Conservation (phyloP, 1,139 yeast species). For the Saccharomyces hybrid region DNA sequence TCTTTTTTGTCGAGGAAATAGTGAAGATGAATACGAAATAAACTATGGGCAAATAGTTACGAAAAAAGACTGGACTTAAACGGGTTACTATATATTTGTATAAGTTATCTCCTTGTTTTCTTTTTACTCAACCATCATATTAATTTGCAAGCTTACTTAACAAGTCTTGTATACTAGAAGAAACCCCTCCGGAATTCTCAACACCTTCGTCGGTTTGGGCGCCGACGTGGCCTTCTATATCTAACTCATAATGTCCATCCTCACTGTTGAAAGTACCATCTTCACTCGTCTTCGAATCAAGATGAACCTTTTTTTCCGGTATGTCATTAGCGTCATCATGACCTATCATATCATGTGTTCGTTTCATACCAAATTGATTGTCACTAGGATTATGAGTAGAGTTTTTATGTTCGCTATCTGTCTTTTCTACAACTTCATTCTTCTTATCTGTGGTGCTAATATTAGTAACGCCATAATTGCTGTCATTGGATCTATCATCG, state of each 20-base stretch:
- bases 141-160: conserved; percentile 30
- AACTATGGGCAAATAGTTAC: neutral
- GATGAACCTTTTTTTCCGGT: neutral
- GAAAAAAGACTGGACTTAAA: neutral
- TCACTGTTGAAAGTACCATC: conserved; percentile 7
- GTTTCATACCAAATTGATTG: neutral
- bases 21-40: neutral
- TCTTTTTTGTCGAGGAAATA: neutral
- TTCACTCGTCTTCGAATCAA: neutral
- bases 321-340: neutral
- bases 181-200: conserved; percentile 8
- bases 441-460: neutral
- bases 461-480: neutral
- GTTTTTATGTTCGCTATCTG: neutral
- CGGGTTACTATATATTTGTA: neutral
- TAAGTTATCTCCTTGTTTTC: neutral
- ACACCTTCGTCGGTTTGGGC: conserved; percentile 3
- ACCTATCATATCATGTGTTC: neutral
- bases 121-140: neutral
- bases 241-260: conserved; percentile 8
- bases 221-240: neutral
- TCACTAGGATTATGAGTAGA: conserved; percentile 1
- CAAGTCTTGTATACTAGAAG: conserved; percentile 31
- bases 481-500: neutral
- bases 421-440: neutral